These are phyloP conservation scores for Melastoma candidum DNA, from an alignment of 441 rosid genomes.

Conservation along the genomic window DNA sequence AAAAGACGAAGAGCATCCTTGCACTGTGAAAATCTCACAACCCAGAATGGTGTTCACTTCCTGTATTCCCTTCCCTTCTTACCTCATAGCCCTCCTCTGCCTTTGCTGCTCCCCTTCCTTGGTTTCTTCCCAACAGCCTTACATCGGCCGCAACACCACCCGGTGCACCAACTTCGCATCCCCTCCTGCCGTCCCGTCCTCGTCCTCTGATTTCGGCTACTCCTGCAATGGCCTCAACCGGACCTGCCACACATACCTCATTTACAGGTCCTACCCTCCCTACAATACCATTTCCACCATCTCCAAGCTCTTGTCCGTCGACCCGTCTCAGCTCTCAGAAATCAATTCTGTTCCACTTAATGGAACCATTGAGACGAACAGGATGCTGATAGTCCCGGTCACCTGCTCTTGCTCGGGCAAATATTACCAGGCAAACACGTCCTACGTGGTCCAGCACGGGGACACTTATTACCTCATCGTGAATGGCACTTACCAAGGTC, in stretches of 20 bases:
- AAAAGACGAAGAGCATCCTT: no score
- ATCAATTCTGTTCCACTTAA: conserved; percentile 37
- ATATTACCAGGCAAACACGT: conserved; percentile 42
- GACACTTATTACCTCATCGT: conserved; percentile 30
- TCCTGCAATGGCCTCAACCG: conserved; percentile 56
- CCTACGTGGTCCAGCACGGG: conserved; percentile 27
- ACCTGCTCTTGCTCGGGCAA: conserved; percentile 60
- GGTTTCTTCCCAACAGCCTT: conserved; percentile 57
- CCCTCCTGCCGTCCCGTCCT: conserved; percentile 23
- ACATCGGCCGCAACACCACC: conserved; percentile 35
- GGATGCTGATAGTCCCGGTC: conserved; percentile 54
- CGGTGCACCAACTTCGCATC: conserved; percentile 24
- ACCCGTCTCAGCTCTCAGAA: conserved; percentile 34
- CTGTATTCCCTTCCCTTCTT: neutral
- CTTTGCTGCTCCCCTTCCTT: conserved; percentile 12
- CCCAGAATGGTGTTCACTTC: no score
- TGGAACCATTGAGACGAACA: conserved; percentile 27
- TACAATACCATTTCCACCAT: conserved; percentile 40
- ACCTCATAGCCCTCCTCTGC: neutral
- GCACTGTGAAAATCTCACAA: no score
- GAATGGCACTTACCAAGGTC: conserved; percentile 51
- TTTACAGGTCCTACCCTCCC: conserved; percentile 48
- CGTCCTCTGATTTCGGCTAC: conserved; percentile 52
- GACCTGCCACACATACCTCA: conserved; percentile 46
- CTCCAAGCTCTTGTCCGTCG: conserved; percentile 39